Evolutionary conservation across 352 stramenopile species (phyloP), one percentile per base, ranked within the genome.

Genomic region (Phytophthora macrochlamydospora): DNA sequence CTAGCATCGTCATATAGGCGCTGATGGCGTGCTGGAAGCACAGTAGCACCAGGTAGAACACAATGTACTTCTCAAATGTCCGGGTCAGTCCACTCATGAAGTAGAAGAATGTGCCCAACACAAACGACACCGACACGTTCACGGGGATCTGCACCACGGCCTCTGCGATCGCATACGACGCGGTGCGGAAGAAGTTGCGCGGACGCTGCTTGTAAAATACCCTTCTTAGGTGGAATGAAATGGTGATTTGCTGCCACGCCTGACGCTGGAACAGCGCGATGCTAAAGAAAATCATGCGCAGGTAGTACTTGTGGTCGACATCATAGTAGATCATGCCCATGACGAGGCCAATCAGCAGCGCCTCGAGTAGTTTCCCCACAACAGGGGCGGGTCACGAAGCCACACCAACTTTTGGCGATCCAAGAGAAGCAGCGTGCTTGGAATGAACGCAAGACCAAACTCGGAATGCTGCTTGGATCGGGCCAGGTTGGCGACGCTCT

Each of bases 121-220:
- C 67, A 32, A 86, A 75, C 8, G 75, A 75, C 0, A 89, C 91
- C 0, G 79, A 75, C 61, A 97, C 75, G 72, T 85, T 82, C 51
- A 93, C 79, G 7, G 85, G 74, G 12, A 90, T 80, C 62, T 87
- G 75, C 24, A 93, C 75, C 7, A 90, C 57, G 57, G 58, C 76
- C 31, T 83, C 76, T 2, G 81, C 92, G 59, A 97, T 85, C 3
- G 89, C 65, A 56, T 97, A 97, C 32, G 87, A 89, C 2, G 75
- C 76, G 3, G 91, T 91, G 2, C 87, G 83, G 68, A 96, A 98
- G 61, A 97, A 98, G 75, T 97, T 97, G 24, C 83, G 79, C 33
- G 91, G 78, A 0, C 81, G 79, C 44, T 98, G 92, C 69, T 96
- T 97, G 83, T 97, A 97, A 66, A 94, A 97, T 18, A 97, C 91